phyloP scores from a whole-genome alignment of 2,329 filamentous ascomycete species.

The Basipetospora chlamydospora region DNA sequence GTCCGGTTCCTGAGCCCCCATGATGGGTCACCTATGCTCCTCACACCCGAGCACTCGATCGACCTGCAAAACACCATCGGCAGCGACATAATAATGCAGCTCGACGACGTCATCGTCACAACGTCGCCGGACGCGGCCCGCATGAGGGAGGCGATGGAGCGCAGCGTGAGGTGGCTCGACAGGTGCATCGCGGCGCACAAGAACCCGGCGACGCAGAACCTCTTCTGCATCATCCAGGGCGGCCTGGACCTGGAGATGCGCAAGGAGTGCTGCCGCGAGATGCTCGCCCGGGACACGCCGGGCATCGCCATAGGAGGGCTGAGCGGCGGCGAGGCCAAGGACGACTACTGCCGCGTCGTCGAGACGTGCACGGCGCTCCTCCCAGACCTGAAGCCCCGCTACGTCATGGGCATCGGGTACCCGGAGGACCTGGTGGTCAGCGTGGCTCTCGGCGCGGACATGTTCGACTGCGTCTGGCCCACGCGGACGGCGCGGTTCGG shows the following conservation, averaged over 20 bases:
- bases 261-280: constrained; percentile 66
- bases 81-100: constrained; percentile 98
- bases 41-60: constrained; percentile 96
- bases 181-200: constrained; percentile 83
- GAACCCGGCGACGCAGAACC: constrained; percentile 69
- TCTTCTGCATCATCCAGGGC: constrained; percentile 98
- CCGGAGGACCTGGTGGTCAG: constrained; percentile 92
- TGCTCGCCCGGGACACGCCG: constrained; percentile 82
- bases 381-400: constrained; percentile 85
- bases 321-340: constrained; percentile 88
- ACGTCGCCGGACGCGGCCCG: constrained; percentile 79
- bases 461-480: constrained; percentile 99
- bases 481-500: constrained; percentile 92
- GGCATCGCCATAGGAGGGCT: constrained; percentile 94
- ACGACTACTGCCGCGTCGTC: constrained; percentile 83
- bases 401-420: constrained; percentile 98
- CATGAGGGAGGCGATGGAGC: constrained; percentile 89
- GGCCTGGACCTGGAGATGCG: constrained; percentile 81
- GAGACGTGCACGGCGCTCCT: constrained; percentile 71
- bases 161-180: constrained; percentile 90
- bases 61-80: constrained; percentile 92
- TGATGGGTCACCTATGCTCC: constrained; percentile 87
- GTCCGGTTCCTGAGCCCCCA: constrained; percentile 94
- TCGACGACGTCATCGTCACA: constrained; percentile 94
- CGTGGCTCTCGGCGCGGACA: constrained; percentile 86